Evolutionary conservation across 2,329 filamentous ascomycete genomes (phyloP), one percentile per base, ranked within the genome.

Genomic region (Didymella glomerata): DNA sequence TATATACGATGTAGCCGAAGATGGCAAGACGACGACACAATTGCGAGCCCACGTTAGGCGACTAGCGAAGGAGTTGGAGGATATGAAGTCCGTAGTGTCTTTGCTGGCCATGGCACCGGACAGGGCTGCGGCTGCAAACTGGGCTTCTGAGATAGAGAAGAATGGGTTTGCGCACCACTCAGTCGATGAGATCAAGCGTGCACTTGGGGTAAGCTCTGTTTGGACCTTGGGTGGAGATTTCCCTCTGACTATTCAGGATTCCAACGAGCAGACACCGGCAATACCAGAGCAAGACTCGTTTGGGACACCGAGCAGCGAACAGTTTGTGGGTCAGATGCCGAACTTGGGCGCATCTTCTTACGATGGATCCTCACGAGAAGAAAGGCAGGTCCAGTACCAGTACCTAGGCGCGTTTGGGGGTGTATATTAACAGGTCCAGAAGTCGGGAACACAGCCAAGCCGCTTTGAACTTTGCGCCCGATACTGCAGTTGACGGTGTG

Each of bases 1-100:
- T 53, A 67, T 75, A 18, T 77, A 77, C 58, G 75, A 77, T 60
- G 73, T 77, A 38, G 74, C 74, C 24, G 74, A 77, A 59, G 75
- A 77, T 62, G 74, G 75, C 9, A 76, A 76, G 59, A 77, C 74
- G 28, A 76, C 75, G 11, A 76, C 74, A 32, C 75, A 76, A 49
- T 46, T 77, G 62, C 69, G 75, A 18, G 74, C 74, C 28, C 75
- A 77, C 61, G 74, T 77, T 9, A 68, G 73, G 51, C 69, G 75
- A 34, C 57, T 77, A 48, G 74, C 71, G 25, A 76, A 76, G 60
- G 75, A 77, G 48, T 55, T 76, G n/a, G 74, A 77, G 40, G 75
- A 77, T 53, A 72, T 77, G 68, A 77, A 75, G 60, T 76, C 75
- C 4, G 68, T 77, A 20, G 65, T 77, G 14, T 69, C 74, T 10